Evolutionary conservation across 1,284 basidiomycete species (phyloP).

Genomic region (Heliocybe sulcata): DNA sequence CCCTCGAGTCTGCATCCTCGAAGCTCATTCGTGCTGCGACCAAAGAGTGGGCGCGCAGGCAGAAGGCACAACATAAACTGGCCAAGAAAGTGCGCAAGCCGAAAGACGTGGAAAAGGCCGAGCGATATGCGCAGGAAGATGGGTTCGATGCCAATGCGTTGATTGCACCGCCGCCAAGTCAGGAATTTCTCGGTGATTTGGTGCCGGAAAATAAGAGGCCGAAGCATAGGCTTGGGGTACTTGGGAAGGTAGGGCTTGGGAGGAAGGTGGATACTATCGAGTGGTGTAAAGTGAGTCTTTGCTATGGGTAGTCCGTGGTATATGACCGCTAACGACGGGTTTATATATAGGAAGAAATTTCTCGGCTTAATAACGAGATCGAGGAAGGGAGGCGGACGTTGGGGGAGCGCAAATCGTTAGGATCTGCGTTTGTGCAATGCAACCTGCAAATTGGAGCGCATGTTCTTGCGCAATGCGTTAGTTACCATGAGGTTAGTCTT

Average conservation of each 20-base stretch:
- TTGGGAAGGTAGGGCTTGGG: conserved; percentile 46
- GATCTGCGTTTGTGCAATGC: conserved; percentile 73
- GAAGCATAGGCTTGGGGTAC: conserved; percentile 45
- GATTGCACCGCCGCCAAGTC: conserved; percentile 12
- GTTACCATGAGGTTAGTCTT: conserved; percentile 40
- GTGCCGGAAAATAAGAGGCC: conserved; percentile 53
- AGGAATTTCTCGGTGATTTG: conserved; percentile 37
- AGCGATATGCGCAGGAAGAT: neutral
- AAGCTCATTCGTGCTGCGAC: conserved; percentile 48
- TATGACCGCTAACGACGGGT: neutral
- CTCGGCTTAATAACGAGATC: conserved; percentile 39
- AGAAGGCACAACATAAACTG: conserved; percentile 21
- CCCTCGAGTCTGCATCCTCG: conserved; percentile 61
- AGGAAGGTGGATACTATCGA: conserved; percentile 71
- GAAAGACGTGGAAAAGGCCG: conserved; percentile 21
- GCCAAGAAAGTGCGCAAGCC: conserved; percentile 17
- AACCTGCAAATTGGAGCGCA: conserved; percentile 75
- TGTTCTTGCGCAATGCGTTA: conserved; percentile 56
- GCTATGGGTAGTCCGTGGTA: neutral
- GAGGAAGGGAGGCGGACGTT: conserved; percentile 34
- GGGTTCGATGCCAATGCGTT: neutral
- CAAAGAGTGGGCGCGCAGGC: conserved; percentile 28
- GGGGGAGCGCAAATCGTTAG: conserved; percentile 47
- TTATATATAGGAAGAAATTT: conserved; percentile 37
- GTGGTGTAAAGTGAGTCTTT: conserved; percentile 46